phyloP scores from a whole-genome alignment of 768 basidiomycete genomes.

The Russula vinacea region DNA sequence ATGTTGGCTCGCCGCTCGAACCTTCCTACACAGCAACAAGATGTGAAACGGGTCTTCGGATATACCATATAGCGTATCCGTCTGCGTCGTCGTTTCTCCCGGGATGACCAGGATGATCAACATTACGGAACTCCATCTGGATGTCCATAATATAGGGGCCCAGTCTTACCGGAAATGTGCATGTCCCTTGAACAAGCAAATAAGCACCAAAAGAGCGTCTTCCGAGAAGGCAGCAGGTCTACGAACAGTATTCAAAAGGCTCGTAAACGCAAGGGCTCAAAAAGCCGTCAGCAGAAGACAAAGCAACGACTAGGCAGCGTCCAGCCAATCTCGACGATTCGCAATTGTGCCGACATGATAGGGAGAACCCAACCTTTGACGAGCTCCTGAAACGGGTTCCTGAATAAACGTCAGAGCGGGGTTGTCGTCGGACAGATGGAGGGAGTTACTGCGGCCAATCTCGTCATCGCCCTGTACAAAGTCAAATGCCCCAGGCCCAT shows the following conservation, averaged over 20 bases:
- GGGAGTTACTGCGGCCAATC: constrained; percentile 48
- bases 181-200: constrained; percentile 48
- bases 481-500: constrained; percentile 77
- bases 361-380: constrained; percentile 52
- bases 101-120: constrained; percentile 74
- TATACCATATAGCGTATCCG: constrained; percentile 61
- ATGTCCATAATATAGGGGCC: constrained; percentile 69
- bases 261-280: neutral
- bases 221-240: constrained; percentile 5
- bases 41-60: constrained; percentile 18
- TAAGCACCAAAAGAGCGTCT: constrained; percentile 22
- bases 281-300: neutral
- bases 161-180: constrained; percentile 68
- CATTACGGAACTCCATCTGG: constrained; percentile 77
- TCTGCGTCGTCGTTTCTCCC: constrained; percentile 72
- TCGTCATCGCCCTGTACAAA: constrained; percentile 73
- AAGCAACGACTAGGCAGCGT: neutral
- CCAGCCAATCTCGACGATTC: constrained; percentile 3
- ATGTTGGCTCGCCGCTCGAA: too few relatives aligned
- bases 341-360: neutral
- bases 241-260: constrained; percentile 63
- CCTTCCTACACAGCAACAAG: neutral
- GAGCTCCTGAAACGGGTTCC: constrained; percentile 78
- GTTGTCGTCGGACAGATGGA: constrained; percentile 3
- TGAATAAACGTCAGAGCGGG: constrained; percentile 33